Evolutionary conservation across 108 stramenopile species (phyloP).

Genomic region (Cyclotella atomus): DNA sequence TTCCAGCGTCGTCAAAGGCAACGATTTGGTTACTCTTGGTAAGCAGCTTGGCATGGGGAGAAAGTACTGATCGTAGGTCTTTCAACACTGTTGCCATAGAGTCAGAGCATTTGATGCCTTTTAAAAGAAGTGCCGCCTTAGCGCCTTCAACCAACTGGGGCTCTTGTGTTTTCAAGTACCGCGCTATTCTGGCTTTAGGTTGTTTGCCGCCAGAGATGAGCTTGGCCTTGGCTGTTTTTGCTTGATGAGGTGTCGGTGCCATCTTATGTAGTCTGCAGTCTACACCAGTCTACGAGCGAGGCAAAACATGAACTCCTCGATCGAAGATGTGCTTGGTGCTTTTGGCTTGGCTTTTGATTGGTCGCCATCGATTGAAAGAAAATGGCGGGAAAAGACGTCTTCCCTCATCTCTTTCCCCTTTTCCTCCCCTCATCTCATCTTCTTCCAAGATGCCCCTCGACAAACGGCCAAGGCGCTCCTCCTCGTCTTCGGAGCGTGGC

Average conservation of each 20-base stretch:
- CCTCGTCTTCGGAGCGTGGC: slow-evolving; percentile 1
- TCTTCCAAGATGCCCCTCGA: too few species aligned
- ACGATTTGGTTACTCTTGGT: slow-evolving; percentile 89
- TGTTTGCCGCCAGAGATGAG: slow-evolving; percentile 78
- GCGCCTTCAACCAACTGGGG: slow-evolving; percentile 76
- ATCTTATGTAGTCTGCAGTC: neutral
- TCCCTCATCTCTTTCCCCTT: too few species aligned
- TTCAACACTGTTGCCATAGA: slow-evolving; percentile 83
- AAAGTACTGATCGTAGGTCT: slow-evolving; percentile 83
- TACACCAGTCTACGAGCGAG: too few species aligned
- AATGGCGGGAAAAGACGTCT: too few species aligned
- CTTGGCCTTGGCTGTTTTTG: slow-evolving; percentile 71
- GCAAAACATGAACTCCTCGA: too few species aligned
- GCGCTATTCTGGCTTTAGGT: slow-evolving; percentile 84
- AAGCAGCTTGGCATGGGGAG: slow-evolving; percentile 83
- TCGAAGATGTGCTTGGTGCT: too few species aligned
- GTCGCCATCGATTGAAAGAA: too few species aligned
- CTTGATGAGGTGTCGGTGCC: slow-evolving; percentile 83
- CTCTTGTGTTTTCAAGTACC: slow-evolving; percentile 86
- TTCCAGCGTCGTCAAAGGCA: slow-evolving; percentile 83
- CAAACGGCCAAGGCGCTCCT: neutral
- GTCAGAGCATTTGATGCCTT: slow-evolving; percentile 87
- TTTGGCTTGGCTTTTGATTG: too few species aligned
- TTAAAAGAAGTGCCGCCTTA: slow-evolving; percentile 79
- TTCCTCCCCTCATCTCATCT: too few species aligned